Percentiles rank a stretch among this genome's conserved stretches.
These are phyloP conservation scores for thale cress (Arabidopsis thaliana) DNA, from an alignment of 345 rosid genomes.

Conservation along the genomic window TAIR10.1 NC_003070.9:11762001-11762500, in stretches of 20 bases:
- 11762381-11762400: conserved; percentile 51
- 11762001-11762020: conserved; percentile 74
- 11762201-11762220: conserved; percentile 31
- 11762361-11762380: conserved; percentile 71
- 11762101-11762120: conserved; percentile 71
- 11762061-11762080: conserved; percentile 79
- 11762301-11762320: conserved; percentile 57
- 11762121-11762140: conserved; percentile 66
- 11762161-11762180: conserved; percentile 88
- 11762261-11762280: conserved; percentile 64
- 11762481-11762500: neutral
- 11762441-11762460: neutral
- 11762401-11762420: neutral
- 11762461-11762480: conserved; percentile 11
- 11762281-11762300: conserved; percentile 45
- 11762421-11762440: neutral
- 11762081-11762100: conserved; percentile 67
- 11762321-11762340: conserved; percentile 48
- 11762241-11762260: conserved; percentile 56
- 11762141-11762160: conserved; percentile 73
- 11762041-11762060: conserved; percentile 73
- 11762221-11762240: conserved; percentile 44
- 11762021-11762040: conserved; percentile 85
- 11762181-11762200: conserved; percentile 60
- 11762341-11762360: conserved; percentile 54